Conservation (phyloP, 2,329 filamentous ascomycete species). For the Neodidymelliopsis sp. region DNA sequence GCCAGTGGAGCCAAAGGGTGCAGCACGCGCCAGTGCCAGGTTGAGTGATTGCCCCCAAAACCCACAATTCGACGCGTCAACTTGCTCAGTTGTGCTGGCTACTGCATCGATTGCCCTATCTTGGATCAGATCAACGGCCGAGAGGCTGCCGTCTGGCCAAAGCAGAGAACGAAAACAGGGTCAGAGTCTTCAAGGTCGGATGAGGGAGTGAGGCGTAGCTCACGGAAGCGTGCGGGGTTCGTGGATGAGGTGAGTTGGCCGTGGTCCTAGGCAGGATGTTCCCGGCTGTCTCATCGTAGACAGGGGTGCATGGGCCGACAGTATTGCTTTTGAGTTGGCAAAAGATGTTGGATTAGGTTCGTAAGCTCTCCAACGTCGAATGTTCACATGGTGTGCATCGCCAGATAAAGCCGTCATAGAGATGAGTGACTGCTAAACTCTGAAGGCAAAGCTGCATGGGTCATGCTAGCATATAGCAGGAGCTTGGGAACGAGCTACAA, state of each 20-base stretch:
- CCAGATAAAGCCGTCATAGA: neutral
- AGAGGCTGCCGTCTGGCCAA: conserved; percentile 12
- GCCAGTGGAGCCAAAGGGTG: too few relatives aligned
- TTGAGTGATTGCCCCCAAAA: too few relatives aligned
- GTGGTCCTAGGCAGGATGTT: conserved; percentile 8
- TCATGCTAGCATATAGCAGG: conserved; percentile 6
- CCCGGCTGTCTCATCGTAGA: conserved; percentile 12
- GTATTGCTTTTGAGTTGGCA: conserved; percentile 2
- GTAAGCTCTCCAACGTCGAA: neutral
- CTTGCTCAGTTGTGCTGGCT: neutral
- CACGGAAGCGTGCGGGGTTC: conserved; percentile 14
- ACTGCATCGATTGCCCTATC: conserved; percentile 3
- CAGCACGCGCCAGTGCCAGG: conserved; percentile 5
- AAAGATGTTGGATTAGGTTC: neutral
- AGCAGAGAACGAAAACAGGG: conserved; percentile 1
- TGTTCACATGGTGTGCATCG: neutral
- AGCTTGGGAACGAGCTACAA: neutral
- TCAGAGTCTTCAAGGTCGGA: neutral
- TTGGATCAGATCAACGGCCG: neutral
- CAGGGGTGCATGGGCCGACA: conserved; percentile 12
- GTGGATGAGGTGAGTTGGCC: conserved; percentile 13
- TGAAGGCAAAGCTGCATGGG: conserved; percentile 3
- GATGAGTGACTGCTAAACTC: neutral
- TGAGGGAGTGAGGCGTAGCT: conserved; percentile 9
- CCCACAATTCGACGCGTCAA: conserved; percentile 18